These are phyloP conservation scores for Jacaranda mimosifolia DNA, from an alignment of 257 asterid species.

Conservation along the genomic window DNA sequence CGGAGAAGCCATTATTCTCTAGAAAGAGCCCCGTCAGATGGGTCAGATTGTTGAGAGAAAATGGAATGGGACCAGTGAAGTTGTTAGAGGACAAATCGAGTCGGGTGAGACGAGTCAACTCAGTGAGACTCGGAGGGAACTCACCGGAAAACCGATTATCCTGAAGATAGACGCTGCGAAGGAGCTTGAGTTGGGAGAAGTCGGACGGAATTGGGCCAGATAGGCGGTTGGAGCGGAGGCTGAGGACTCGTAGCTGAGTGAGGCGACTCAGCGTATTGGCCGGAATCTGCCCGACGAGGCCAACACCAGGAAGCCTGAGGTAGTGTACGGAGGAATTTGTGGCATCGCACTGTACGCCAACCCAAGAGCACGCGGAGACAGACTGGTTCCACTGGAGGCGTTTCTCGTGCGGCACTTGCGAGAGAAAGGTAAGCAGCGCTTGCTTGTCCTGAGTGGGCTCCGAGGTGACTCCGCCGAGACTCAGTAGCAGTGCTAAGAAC, in stretches of 20 bases:
- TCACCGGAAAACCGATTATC: conserved; percentile 67
- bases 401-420: conserved; percentile 65
- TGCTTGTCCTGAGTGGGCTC: conserved; percentile 86
- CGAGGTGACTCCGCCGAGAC: conserved; percentile 39
- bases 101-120: conserved; percentile 73
- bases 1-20: conserved; percentile 68
- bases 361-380: conserved; percentile 78
- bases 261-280: conserved; percentile 65
- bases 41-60: conserved; percentile 73
- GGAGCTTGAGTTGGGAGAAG: conserved; percentile 65
- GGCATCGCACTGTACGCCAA: conserved; percentile 78
- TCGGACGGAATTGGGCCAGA: conserved; percentile 77
- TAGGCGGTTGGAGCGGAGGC: conserved; percentile 86
- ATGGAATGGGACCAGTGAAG: conserved; percentile 83
- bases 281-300: conserved; percentile 84
- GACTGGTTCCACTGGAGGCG: conserved; percentile 80
- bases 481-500: conserved; percentile 25
- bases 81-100: conserved; percentile 79
- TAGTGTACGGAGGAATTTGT: conserved; percentile 62
- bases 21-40: conserved; percentile 75
- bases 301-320: conserved; percentile 88
- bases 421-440: conserved; percentile 73
- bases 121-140: conserved; percentile 66
- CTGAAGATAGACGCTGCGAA: conserved; percentile 83
- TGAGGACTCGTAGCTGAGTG: conserved; percentile 77